Evolutionary conservation across 768 basidiomycete genomes (phyloP).

Genomic region (Lactarius psammicola): DNA sequence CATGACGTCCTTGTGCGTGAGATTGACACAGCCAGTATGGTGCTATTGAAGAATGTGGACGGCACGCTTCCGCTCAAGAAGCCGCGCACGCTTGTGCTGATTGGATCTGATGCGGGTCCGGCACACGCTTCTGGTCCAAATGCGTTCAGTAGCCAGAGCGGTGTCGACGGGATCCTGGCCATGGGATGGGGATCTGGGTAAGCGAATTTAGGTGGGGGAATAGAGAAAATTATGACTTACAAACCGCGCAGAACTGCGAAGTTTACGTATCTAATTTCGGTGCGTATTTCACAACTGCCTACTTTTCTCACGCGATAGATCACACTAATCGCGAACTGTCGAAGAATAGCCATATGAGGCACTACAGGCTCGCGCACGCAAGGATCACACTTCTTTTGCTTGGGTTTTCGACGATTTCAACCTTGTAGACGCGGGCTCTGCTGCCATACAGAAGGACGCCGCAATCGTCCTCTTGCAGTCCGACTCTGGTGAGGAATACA

Average conservation of each 20-base stretch:
- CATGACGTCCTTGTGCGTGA: constrained; percentile 66
- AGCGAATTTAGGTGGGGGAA: constrained; percentile 29
- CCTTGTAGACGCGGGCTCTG: constrained; percentile 36
- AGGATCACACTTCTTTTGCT: constrained; percentile 61
- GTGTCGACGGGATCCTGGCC: constrained; percentile 65
- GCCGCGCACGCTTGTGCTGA: constrained; percentile 55
- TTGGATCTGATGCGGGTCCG: constrained; percentile 56
- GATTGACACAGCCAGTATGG: constrained; percentile 73
- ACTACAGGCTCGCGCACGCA: constrained; percentile 67
- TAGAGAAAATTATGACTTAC: background rate
- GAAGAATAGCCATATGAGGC: constrained; percentile 66
- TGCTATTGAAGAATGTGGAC: constrained; percentile 70
- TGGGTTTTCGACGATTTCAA: constrained; percentile 74
- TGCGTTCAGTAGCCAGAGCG: constrained; percentile 42
- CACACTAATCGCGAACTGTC: background rate
- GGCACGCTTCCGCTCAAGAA: constrained; percentile 57
- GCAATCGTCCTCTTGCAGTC: constrained; percentile 76
- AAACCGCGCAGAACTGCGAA: constrained; percentile 52
- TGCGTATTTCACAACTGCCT: constrained; percentile 35
- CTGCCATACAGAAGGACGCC: constrained; percentile 45
- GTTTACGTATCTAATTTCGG: constrained; percentile 77
- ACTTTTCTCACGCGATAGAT: background rate
- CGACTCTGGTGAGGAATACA: constrained; percentile 80
- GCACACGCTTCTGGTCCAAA: constrained; percentile 45
- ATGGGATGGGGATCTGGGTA: constrained; percentile 90